Percentiles rank a stretch among this genome's conserved stretches.
phyloP scores from a whole-genome alignment of 768 basidiomycete species.

The Amyloporia xantha region DNA sequence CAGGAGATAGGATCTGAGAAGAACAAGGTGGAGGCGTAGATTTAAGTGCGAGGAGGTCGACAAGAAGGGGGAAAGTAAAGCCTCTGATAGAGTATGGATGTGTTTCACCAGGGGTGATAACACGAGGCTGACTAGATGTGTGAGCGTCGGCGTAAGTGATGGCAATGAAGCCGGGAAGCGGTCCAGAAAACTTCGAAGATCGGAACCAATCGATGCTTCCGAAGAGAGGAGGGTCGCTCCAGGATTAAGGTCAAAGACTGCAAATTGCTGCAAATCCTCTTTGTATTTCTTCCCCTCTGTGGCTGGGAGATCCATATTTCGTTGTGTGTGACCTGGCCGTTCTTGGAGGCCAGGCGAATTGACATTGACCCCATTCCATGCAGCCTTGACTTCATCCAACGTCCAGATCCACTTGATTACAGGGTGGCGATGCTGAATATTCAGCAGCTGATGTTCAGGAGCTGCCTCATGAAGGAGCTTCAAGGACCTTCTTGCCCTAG shows the following conservation, averaged over 20 bases:
- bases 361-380: slow-evolving; percentile 30
- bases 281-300: background rate
- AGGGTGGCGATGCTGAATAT: slow-evolving; percentile 9
- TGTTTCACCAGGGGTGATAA: slow-evolving; percentile 56
- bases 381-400: slow-evolving; percentile 40
- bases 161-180: slow-evolving; percentile 57
- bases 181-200: slow-evolving; percentile 35
- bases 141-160: slow-evolving; percentile 54
- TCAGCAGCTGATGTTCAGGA: slow-evolving; percentile 57
- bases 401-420: slow-evolving; percentile 62
- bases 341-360: background rate
- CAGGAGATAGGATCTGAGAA: slow-evolving; percentile 72
- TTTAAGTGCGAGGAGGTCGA: slow-evolving; percentile 57
- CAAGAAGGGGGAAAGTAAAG: slow-evolving; percentile 64
- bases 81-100: slow-evolving; percentile 55
- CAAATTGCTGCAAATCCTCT: slow-evolving; percentile 2
- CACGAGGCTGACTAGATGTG: slow-evolving; percentile 55
- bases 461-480: slow-evolving; percentile 56
- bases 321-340: background rate
- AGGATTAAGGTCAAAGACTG: slow-evolving; percentile 11
- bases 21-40: slow-evolving; percentile 55
- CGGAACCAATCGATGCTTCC: background rate
- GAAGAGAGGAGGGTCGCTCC: background rate
- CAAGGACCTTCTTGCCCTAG: slow-evolving; percentile 64
- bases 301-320: background rate